Evolutionary conservation across 2,329 filamentous ascomycete species (phyloP).

Genomic region (Achaetomium macrosporum): DNA sequence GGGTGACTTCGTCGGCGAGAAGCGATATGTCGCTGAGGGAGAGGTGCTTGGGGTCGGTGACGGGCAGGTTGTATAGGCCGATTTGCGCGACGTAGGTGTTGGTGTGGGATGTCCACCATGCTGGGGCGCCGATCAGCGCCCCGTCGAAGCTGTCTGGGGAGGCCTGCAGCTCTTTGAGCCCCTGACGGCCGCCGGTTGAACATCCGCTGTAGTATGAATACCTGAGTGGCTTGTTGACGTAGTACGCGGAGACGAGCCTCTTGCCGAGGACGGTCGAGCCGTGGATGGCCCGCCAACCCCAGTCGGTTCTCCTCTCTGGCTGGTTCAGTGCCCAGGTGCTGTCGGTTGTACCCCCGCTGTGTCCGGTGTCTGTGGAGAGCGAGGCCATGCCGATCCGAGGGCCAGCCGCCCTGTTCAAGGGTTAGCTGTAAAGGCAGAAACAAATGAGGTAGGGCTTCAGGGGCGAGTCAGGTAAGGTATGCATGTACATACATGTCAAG

Average conservation of each 20-base stretch:
- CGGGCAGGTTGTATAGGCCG: slow-evolving; percentile 40
- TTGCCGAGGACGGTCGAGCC: slow-evolving; percentile 46
- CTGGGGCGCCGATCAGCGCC: slow-evolving; percentile 46
- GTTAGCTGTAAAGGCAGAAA: background rate
- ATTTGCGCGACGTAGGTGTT: slow-evolving; percentile 32
- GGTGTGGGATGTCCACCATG: slow-evolving; percentile 38
- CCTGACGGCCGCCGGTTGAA: slow-evolving; percentile 55
- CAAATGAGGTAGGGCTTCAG: too few relatives aligned
- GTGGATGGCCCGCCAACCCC: slow-evolving; percentile 40
- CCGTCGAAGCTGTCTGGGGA: slow-evolving; percentile 54
- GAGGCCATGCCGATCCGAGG: slow-evolving; percentile 37
- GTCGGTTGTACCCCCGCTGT: slow-evolving; percentile 30
- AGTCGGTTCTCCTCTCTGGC: slow-evolving; percentile 34
- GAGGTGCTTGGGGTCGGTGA: slow-evolving; percentile 37
- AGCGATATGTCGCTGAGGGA: slow-evolving; percentile 34
- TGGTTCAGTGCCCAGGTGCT: slow-evolving; percentile 35
- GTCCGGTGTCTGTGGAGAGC: slow-evolving; percentile 41
- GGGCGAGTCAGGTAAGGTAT: background rate
- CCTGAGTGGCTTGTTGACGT: slow-evolving; percentile 38
- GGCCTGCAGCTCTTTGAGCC: slow-evolving; percentile 46
- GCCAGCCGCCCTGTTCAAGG: slow-evolving; percentile 20
- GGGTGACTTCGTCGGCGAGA: slow-evolving; percentile 35
- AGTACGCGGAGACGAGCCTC: slow-evolving; percentile 43
- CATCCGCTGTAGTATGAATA: slow-evolving; percentile 48
- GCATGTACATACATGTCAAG: slow-evolving; percentile 22